phyloP scores from a whole-genome alignment of 2,329 filamentous ascomycete genomes.

The Scedosporium minutisporum region DNA sequence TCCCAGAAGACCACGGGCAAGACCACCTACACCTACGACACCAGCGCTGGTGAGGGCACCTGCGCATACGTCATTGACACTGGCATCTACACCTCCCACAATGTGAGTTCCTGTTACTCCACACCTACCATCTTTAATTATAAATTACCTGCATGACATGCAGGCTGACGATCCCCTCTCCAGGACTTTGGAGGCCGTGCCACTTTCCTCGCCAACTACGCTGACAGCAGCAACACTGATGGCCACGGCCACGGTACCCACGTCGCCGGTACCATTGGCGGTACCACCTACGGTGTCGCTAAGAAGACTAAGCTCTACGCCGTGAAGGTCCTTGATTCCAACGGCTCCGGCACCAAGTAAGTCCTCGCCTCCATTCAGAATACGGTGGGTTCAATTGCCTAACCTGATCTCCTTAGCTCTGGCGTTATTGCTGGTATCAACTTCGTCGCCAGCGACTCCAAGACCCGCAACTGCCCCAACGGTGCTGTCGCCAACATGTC shows the following conservation, averaged over 20 bases:
- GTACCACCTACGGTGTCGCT: conserved; percentile 19
- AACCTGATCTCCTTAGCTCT: conserved; percentile 24
- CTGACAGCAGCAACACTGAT: conserved; percentile 10
- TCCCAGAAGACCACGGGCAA: conserved; percentile 28
- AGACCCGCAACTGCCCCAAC: conserved; percentile 25
- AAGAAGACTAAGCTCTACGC: conserved; percentile 33
- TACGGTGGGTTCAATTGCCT: conserved; percentile 13
- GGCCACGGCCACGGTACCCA: conserved; percentile 33
- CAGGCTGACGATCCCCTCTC: neutral
- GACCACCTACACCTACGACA: conserved; percentile 30
- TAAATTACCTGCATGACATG: too few relatives aligned
- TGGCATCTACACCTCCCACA: conserved; percentile 38
- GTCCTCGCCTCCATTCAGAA: neutral
- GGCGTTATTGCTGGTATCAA: conserved; percentile 33
- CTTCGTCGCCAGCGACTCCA: conserved; percentile 33
- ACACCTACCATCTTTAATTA: too few relatives aligned
- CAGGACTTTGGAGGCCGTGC: conserved; percentile 24
- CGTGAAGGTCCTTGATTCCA: conserved; percentile 34
- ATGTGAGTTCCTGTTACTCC: conserved; percentile 16
- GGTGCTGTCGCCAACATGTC: conserved; percentile 47
- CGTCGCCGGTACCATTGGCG: conserved; percentile 14
- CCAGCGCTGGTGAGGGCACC: conserved; percentile 26
- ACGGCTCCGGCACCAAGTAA: conserved; percentile 11
- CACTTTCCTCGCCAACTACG: conserved; percentile 19
- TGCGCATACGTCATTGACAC: conserved; percentile 47